Base-by-base conservation (phyloP, 1,284 basidiomycete genomes). In the Ceraceosorus guamensis region DNA sequence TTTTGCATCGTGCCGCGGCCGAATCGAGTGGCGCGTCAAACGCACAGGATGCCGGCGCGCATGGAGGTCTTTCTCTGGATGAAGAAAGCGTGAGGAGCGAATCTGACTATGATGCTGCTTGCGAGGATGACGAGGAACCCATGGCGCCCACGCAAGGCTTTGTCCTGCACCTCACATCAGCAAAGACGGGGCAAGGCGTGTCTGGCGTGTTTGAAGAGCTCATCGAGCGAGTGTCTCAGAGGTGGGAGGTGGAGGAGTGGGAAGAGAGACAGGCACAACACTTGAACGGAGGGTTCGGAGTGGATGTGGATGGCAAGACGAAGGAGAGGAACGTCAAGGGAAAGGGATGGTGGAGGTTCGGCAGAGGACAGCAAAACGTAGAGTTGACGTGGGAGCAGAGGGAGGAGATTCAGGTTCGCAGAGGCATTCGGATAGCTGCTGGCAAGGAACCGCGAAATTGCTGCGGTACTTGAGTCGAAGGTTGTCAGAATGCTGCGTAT, bases 101-200 rank as follows among this genome's bases (percentile, higher is more conserved):
- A 16, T 16, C 39, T 11, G 39, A 41, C 39, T 41, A 54, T 2
- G 46, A 24, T 1, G 66, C 81, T 14, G 68, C 81, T 1, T 82
- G 82, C 52, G 84, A 86, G 59, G 87, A 88, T 70, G 90, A 88
- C 77, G 89, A 89, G 46, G 82, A 86, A 24, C 83, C 59, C 1
- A 62, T 88, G 37, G 61, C 68, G 6, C 77, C 79, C 16, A 79
- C 80, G 16, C 11, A 11, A 11, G 39, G 39, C 39, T 41, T 41
- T 16, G 10, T 16, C 11, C 39, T 11, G 10, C 39, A 41, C 39
- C 39, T 41, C 11, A 41, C 39, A 16, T 11, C 11, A 11, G 10
- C 39, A 16, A 41, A 16, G 16, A 16, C 39, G 3, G 39, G 39
- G 11, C 39, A 41, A 11, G 39, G 39, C 39, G 39, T 41, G 11